phyloP scores from a whole-genome alignment of 768 basidiomycete species.

The Mycena maculata region DNA sequence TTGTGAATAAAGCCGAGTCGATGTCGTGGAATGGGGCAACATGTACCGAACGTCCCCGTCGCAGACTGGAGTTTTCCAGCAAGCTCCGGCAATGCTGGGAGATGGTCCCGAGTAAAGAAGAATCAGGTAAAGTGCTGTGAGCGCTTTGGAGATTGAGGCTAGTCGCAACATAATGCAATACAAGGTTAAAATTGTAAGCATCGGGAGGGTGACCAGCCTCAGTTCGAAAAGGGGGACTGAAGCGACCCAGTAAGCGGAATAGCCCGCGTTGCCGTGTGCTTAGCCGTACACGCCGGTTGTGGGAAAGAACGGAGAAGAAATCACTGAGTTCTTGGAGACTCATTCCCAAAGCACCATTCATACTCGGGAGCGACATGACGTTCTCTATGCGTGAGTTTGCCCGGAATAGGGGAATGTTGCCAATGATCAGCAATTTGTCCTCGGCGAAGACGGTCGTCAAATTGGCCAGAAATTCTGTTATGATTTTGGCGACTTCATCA shows the following conservation, averaged over 20 bases:
- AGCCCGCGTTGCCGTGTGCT: not conserved
- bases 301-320: not conserved
- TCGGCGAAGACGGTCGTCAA: too few relatives aligned
- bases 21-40: not conserved
- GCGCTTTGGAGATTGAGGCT: not conserved
- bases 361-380: not conserved
- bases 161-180: not conserved
- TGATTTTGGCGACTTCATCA: not conserved
- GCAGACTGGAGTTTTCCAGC: slow-evolving; percentile 5
- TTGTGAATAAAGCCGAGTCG: not conserved
- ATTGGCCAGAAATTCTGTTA: too few relatives aligned
- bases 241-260: not conserved
- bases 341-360: slow-evolving; percentile 7
- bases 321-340: not conserved
- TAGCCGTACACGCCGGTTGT: not conserved
- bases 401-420: slow-evolving; percentile 8
- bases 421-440: not conserved
- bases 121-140: not conserved
- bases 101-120: not conserved
- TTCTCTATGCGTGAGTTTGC: not conserved
- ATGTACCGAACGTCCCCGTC: not conserved
- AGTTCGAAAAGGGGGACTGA: not conserved
- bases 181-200: not conserved
- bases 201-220: not conserved
- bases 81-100: not conserved